Evolutionary conservation across 371 early-diverging fungal species (phyloP).

Genomic region (Rhizopus stolonifer): DNA sequence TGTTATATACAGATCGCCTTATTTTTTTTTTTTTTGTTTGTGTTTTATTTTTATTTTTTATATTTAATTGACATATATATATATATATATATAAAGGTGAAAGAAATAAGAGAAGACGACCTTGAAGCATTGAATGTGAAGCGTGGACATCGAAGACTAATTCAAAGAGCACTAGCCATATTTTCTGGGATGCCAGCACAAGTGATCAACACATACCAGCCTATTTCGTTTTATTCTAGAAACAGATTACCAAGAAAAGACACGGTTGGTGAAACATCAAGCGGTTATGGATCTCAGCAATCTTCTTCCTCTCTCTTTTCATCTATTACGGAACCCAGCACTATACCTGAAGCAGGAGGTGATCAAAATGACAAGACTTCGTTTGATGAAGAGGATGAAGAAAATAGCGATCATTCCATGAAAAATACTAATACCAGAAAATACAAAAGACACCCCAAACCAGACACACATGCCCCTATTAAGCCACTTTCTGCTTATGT

Average conservation of each 20-base stretch:
- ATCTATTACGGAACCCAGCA: not conserved
- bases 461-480: constrained; percentile 52
- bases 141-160: constrained; percentile 50
- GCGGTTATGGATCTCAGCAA: not conserved
- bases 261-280: not conserved
- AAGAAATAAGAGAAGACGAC: constrained; percentile 51
- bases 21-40: not conserved
- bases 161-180: constrained; percentile 48
- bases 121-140: constrained; percentile 47
- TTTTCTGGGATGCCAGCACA: constrained; percentile 28
- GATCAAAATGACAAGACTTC: not conserved
- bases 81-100: constrained; percentile 21
- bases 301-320: constrained; percentile 1
- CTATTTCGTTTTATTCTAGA: not conserved
- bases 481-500: constrained; percentile 62
- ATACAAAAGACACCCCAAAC: constrained; percentile 55
- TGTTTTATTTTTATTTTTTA: not conserved
- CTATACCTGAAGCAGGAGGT: not conserved
- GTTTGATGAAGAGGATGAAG: constrained; percentile 5
- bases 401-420: not conserved
- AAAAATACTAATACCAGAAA: constrained; percentile 26
- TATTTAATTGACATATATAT: not conserved
- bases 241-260: not conserved
- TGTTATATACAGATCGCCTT: too few relatives aligned
- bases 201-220: constrained; percentile 18